Conservation (phyloP, 2,329 filamentous ascomycete species). For the Ascochyta clinopodiicola region DNA sequence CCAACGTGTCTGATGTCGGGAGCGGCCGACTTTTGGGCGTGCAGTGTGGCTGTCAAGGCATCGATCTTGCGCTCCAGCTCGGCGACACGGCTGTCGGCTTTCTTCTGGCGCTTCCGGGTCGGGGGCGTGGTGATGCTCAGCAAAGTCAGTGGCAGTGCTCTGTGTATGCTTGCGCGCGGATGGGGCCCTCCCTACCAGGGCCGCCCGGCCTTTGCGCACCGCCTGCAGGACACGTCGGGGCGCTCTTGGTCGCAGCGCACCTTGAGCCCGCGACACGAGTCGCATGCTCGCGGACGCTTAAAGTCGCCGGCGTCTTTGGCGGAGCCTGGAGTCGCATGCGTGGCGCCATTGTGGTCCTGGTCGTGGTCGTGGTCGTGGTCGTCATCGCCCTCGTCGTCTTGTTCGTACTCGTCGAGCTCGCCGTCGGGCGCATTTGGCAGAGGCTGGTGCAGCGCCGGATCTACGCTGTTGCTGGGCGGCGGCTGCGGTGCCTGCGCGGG, state of each 20-base stretch:
- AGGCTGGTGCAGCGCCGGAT: conserved; percentile 43
- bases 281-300: conserved; percentile 57
- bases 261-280: conserved; percentile 56
- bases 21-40: conserved; percentile 57
- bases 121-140: conserved; percentile 65
- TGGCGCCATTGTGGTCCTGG: conserved; percentile 33
- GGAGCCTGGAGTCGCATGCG: conserved; percentile 38
- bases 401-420: conserved; percentile 38
- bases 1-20: conserved; percentile 32
- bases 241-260: conserved; percentile 79
- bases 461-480: conserved; percentile 30
- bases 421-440: conserved; percentile 31
- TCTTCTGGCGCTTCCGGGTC: conserved; percentile 83
- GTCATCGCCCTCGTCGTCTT: conserved; percentile 28
- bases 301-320: conserved; percentile 46
- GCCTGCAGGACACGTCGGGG: conserved; percentile 63
- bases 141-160: conserved; percentile 3
- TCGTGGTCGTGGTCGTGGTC: conserved; percentile 36
- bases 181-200: conserved; percentile 68
- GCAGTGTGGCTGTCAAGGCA: conserved; percentile 79
- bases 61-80: conserved; percentile 95
- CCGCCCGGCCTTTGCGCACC: conserved; percentile 82
- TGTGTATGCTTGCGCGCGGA: background rate
- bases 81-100: conserved; percentile 86
- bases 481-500: conserved; percentile 24